Evolutionary conservation across 108 stramenopile species (phyloP).

Genomic region (Conticribra guillardii): DNA sequence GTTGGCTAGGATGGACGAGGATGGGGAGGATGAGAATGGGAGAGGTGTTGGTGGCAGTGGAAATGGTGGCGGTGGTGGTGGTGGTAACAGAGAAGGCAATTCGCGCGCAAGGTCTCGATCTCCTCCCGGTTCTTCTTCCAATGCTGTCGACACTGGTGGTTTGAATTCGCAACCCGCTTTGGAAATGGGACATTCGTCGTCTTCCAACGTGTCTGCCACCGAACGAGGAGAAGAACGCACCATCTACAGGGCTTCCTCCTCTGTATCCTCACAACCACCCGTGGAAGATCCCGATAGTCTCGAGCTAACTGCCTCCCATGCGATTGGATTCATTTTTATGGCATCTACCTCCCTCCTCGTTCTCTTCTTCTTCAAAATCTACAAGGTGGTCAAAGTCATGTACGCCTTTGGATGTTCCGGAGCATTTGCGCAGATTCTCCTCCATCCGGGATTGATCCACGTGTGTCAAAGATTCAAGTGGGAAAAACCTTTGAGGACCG

Average conservation of each 20-base stretch:
- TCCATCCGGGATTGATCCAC: slow-evolving; percentile 38
- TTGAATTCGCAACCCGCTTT: neutral
- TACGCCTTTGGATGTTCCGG: slow-evolving; percentile 77
- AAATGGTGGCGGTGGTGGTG: neutral
- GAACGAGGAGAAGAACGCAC: slow-evolving; percentile 15
- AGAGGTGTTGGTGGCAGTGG: neutral
- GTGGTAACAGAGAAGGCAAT: neutral
- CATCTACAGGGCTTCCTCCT: slow-evolving; percentile 20
- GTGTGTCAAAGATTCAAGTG: slow-evolving; percentile 23
- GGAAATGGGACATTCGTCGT: neutral
- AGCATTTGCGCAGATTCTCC: slow-evolving; percentile 51
- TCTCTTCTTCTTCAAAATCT: slow-evolving; percentile 77
- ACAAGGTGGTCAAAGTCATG: slow-evolving; percentile 65
- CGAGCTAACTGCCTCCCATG: slow-evolving; percentile 58
- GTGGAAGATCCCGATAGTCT: slow-evolving; percentile 30
- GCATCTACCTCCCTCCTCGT: slow-evolving; percentile 71
- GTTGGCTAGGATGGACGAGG: neutral
- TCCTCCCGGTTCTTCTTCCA: neutral
- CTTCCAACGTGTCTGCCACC: neutral
- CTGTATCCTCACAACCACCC: slow-evolving; percentile 6
- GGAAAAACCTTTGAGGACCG: slow-evolving; percentile 12
- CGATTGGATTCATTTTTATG: slow-evolving; percentile 70
- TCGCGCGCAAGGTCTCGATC: neutral
- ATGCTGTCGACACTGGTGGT: neutral
- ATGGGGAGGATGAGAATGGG: slow-evolving; percentile 4